These are phyloP conservation scores for Boletus rubropictus DNA, from an alignment of 768 basidiomycete genomes.

Conservation along the genomic window DNA sequence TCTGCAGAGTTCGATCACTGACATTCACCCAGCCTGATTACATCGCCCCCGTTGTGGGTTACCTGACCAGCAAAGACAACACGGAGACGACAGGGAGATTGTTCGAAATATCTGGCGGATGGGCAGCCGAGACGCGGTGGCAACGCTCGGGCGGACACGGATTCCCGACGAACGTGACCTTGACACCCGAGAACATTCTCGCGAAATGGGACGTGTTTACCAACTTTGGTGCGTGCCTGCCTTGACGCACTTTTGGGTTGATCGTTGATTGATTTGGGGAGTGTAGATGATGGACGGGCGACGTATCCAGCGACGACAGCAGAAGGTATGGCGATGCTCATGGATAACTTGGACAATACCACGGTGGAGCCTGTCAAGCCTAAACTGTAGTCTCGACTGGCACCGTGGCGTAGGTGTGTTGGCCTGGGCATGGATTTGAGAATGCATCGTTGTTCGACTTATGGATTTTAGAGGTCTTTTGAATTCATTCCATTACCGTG, in stretches of 20 bases:
- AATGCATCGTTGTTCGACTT: too few relatives aligned
- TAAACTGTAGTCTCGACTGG: conserved; percentile 40
- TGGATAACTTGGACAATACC: conserved; percentile 50
- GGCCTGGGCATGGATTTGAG: not conserved
- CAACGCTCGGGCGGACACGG: conserved; percentile 82
- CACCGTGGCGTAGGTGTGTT: not conserved
- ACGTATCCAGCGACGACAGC: conserved; percentile 71
- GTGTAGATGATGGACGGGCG: conserved; percentile 68
- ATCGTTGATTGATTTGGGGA: not conserved
- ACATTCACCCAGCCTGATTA: conserved; percentile 62
- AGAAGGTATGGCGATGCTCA: conserved; percentile 74
- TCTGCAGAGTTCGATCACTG: not conserved
- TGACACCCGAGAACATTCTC: conserved; percentile 76
- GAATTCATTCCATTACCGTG: too few relatives aligned
- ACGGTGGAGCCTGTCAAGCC: conserved; percentile 37
- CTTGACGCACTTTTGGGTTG: not conserved
- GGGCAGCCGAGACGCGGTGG: conserved; percentile 91
- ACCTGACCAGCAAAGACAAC: conserved; percentile 79
- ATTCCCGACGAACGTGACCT: conserved; percentile 72
- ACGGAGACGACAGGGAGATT: conserved; percentile 63
- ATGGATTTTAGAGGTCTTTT: too few relatives aligned
- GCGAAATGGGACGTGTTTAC: conserved; percentile 81
- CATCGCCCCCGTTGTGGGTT: conserved; percentile 90
- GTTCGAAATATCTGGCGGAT: conserved; percentile 87
- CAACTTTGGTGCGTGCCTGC: conserved; percentile 58